Base-by-base conservation (phyloP, 495 filamentous ascomycete genomes). In the Hypoxylon fragiforme region DNA sequence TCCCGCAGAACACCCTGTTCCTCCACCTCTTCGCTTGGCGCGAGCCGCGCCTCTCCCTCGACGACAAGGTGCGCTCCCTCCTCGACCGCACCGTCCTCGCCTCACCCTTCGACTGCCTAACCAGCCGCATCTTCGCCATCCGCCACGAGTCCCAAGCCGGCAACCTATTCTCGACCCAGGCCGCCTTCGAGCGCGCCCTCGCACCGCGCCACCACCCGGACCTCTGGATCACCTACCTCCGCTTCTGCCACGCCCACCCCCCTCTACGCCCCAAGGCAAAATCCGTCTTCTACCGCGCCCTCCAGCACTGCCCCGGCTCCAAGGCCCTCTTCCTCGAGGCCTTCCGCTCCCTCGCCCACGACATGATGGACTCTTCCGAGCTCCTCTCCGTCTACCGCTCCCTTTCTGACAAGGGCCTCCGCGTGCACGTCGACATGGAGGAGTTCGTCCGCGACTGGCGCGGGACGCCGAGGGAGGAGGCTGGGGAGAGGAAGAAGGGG, bases 1-100 rank as follows among this genome's bases (percentile, higher is more conserved):
- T 88, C 68, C 91, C 91, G 0, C 73, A 78, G 21, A 96, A 96
- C 73, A 89, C 86, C 1, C 78, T 91, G 28, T 86, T 96, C 55
- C 78, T 92, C 42, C 72, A 79, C 12, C 73, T 92, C 11, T 86
- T 85, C 65, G 75, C 80, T 7, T 91, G 84, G 84, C 84, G 87
- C 60, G 83, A 90, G 60, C 70, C 81, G 11, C 77, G 83, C 3
- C 75, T 87, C 14, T 82, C 80, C 26, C 80, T 96, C 50, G 79
- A 87, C 50, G 87, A 92, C 57, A 86, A 86, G 26, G 78, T 94
- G 32, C 81, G 88, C 15, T 74, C 75, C 4, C 73, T 85, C 14
- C 65, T 89, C 30, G 67, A 74, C 15, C 68, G 79, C 24, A 64
- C 73, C 12, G 68, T 81, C 13, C 66, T 81, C 3, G 57, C 56